A percentile compares a stretch with the other conserved stretches of the same genome.
Conservation (phyloP, 2,329 filamentous ascomycete species). For the Bisporella sp. region DNA sequence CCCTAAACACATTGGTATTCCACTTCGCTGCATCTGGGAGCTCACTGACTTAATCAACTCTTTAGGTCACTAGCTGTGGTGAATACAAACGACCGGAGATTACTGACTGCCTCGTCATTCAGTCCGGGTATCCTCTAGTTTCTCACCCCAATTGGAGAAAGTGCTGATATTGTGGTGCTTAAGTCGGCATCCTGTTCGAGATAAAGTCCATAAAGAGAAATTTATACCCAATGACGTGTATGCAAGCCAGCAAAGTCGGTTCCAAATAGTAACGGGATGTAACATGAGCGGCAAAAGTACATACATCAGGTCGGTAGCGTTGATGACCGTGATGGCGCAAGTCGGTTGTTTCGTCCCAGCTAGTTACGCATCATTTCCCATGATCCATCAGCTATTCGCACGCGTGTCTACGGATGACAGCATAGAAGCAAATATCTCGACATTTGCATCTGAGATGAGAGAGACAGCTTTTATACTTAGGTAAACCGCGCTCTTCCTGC, state of each 20-base stretch:
- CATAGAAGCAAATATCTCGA: constrained; percentile 86
- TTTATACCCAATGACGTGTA: constrained; percentile 91
- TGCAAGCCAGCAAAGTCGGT: constrained; percentile 69
- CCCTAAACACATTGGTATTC: neutral
- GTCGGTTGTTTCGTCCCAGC: constrained; percentile 88
- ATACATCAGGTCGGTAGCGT: constrained; percentile 78
- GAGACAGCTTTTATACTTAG: constrained; percentile 90
- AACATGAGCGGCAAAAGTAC: constrained; percentile 99
- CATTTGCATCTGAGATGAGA: constrained; percentile 90
- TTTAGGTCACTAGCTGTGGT: constrained; percentile 16
- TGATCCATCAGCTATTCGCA: constrained; percentile 79
- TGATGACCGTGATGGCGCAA: constrained; percentile 90
- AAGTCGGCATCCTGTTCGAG: constrained; percentile 36
- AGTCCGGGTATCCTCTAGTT: constrained; percentile 56
- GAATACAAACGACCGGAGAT: constrained; percentile 60
- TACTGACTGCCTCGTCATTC: constrained; percentile 56
- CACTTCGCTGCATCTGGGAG: neutral
- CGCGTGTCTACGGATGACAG: constrained; percentile 81
- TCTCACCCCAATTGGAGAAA: constrained; percentile 21
- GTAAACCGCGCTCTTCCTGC: constrained; percentile 20
- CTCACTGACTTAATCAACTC: neutral
- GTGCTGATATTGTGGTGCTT: neutral
- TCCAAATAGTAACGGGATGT: constrained; percentile 90
- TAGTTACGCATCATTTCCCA: constrained; percentile 71
- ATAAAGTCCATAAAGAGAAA: constrained; percentile 58